A percentile compares a stretch with the other conserved stretches of the same genome.
phyloP scores from a whole-genome alignment of 768 basidiomycete genomes.

The Suillus discolor region DNA sequence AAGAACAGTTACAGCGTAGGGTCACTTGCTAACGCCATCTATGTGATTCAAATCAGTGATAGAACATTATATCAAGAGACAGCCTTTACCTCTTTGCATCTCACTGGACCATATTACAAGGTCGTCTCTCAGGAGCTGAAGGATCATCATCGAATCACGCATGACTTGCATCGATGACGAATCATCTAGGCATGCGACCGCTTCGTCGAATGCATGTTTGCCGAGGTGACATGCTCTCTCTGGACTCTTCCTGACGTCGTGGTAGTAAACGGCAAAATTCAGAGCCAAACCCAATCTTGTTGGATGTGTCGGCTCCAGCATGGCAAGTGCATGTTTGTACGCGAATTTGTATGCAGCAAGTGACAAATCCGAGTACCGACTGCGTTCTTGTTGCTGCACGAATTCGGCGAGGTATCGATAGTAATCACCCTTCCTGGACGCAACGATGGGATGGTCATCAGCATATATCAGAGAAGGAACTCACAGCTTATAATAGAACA shows the following conservation, averaged over 20 bases:
- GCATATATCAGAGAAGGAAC: conserved; percentile 23
- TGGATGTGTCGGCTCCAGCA: conserved; percentile 79
- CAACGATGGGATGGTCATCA: conserved; percentile 12
- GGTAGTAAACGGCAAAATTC: conserved; percentile 95
- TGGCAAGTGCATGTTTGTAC: conserved; percentile 77
- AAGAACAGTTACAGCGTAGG: background rate
- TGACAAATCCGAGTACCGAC: conserved; percentile 70
- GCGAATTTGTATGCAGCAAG: conserved; percentile 85
- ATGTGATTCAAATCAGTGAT: background rate
- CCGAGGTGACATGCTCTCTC: conserved; percentile 87
- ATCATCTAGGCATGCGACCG: conserved; percentile 64
- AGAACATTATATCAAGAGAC: background rate
- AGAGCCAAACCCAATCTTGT: conserved; percentile 86
- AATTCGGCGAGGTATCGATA: conserved; percentile 91
- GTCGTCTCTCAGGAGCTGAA: conserved; percentile 84
- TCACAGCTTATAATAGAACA: conserved; percentile 91
- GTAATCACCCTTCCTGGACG: conserved; percentile 80
- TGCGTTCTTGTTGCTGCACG: conserved; percentile 69
- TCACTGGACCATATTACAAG: conserved; percentile 84
- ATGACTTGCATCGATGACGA: conserved; percentile 45
- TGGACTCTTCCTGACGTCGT: conserved; percentile 82
- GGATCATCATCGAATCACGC: conserved; percentile 80
- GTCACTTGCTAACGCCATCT: conserved; percentile 3
- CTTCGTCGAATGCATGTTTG: conserved; percentile 92
- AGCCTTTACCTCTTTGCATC: conserved; percentile 48